Evolutionary conservation across 225 moss, liverwort and hornwort genomes (phyloP).

Genomic region (Neckera pumila): DNA sequence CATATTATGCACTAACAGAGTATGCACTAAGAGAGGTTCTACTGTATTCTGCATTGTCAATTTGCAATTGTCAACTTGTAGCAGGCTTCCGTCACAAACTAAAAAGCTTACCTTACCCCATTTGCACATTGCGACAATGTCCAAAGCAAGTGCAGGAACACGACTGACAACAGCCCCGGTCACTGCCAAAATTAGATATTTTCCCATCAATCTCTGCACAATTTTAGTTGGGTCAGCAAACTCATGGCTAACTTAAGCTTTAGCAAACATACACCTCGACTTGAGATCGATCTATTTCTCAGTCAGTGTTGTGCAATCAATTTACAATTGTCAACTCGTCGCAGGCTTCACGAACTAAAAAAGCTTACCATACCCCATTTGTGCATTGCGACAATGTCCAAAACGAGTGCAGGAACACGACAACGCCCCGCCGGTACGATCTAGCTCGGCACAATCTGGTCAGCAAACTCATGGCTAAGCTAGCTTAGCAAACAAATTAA

Average conservation of each 20-base stretch:
- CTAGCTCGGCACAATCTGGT: background rate
- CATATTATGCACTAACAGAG: too few relatives aligned
- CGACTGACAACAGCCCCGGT: background rate
- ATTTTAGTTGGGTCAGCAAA: too few relatives aligned
- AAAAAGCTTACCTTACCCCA: background rate
- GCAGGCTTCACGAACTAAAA: too few relatives aligned
- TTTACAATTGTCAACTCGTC: too few relatives aligned
- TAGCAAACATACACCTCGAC: background rate
- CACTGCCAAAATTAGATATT: background rate
- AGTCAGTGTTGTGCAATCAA: too few relatives aligned
- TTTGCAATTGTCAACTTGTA: background rate
- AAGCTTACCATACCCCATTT: too few relatives aligned
- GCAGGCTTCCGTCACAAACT: background rate
- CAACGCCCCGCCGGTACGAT: too few relatives aligned
- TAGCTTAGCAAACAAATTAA: background rate
- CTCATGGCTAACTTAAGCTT: background rate
- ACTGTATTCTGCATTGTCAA: background rate
- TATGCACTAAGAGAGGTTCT: too few relatives aligned
- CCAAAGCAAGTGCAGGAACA: background rate
- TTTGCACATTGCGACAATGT: background rate
- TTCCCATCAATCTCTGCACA: background rate
- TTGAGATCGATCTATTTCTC: background rate
- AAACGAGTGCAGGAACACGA: too few relatives aligned
- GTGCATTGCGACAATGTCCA: too few relatives aligned
- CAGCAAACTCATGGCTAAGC: background rate